Conservation (phyloP, 768 basidiomycete genomes). For the Boletellus ananas region DNA sequence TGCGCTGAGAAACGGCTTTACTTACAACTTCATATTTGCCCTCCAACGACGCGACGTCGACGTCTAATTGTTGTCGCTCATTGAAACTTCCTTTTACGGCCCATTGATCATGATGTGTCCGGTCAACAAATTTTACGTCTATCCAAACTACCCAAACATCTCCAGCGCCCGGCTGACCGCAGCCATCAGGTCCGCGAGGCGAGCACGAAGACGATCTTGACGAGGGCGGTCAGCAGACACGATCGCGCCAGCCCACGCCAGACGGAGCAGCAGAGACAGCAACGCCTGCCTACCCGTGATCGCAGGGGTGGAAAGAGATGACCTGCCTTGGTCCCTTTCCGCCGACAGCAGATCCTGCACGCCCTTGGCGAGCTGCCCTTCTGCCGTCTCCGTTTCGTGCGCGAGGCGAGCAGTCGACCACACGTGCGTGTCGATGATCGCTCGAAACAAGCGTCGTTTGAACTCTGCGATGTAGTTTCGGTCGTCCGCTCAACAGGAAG, state of each 20-base stretch:
- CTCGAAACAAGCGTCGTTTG: constrained; percentile 16
- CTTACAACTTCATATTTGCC: constrained; percentile 7
- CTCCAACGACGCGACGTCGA: constrained; percentile 10
- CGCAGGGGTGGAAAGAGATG: constrained; percentile 16
- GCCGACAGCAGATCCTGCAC: constrained; percentile 19
- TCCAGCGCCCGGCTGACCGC: constrained; percentile 27
- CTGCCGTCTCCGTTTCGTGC: constrained; percentile 14
- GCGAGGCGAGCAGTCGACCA: constrained; percentile 27
- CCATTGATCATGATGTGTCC: neutral
- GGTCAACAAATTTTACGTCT: too few relatives aligned
- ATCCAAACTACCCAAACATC: constrained; percentile 10
- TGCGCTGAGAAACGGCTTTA: constrained; percentile 8
- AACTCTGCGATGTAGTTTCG: constrained; percentile 16
- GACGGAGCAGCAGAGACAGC: neutral
- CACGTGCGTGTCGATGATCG: constrained; percentile 14
- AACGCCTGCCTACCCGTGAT: constrained; percentile 23
- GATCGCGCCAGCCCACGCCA: neutral
- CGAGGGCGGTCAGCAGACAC: constrained; percentile 13
- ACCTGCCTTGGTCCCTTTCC: constrained; percentile 35
- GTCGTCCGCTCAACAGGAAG: constrained; percentile 6
- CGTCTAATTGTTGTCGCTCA: constrained; percentile 10
- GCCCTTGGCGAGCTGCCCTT: constrained; percentile 9
- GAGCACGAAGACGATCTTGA: constrained; percentile 22
- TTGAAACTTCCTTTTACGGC: constrained; percentile 28
- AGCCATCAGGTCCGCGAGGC: constrained; percentile 25